Base-by-base conservation (phyloP, 1,139 yeast species). In the Candida dubliniensis region DNA sequence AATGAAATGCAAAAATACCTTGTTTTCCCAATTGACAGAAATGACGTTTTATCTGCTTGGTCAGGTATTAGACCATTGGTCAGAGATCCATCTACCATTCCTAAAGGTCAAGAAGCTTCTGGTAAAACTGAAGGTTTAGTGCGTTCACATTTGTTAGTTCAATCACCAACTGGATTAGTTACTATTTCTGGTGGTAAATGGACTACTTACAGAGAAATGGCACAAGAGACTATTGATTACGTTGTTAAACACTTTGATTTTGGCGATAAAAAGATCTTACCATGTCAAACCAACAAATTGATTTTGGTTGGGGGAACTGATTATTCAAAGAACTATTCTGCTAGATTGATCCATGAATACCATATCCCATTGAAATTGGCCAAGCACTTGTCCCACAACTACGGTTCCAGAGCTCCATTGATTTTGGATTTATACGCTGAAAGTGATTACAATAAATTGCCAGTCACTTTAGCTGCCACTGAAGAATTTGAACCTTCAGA, bases 151-250 rank as follows among this genome's bases (percentile, higher is more conserved):
- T 75, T 91, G 61, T 78, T 91, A 48, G 78, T 86, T 56, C 77
- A 81, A 37, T 80, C 95, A 18, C 45, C 45, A 37, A 80, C 76
- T 47, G 95, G 93, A 23, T 77, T 91, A 55, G 76, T 91, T 41
- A 91, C 98, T 40, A 87, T 91, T 56, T 86, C 96, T 26, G 98
- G 98, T 59, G 98, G 98, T 66, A 91, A 91, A 70, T 91, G 98
- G 98, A 91, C 98, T 46, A 91, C 98, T 34, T 91, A 90, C 73
- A 81, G 98, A 71, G 96, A 89, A 71, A 91, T 91, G 98, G 96
- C 98, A 31, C 84, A 90, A 70, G 96, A 91, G 71, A 88, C 96
- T 40, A 84, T 91, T 42, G 86, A 88, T 65, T 82, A 81, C 54
- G 81, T 88, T 47, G 76, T 88, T 44, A 75, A 79, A 58, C 66